Conservation (phyloP, 148 eudicot species). For the Rhododendron vialii region DNA sequence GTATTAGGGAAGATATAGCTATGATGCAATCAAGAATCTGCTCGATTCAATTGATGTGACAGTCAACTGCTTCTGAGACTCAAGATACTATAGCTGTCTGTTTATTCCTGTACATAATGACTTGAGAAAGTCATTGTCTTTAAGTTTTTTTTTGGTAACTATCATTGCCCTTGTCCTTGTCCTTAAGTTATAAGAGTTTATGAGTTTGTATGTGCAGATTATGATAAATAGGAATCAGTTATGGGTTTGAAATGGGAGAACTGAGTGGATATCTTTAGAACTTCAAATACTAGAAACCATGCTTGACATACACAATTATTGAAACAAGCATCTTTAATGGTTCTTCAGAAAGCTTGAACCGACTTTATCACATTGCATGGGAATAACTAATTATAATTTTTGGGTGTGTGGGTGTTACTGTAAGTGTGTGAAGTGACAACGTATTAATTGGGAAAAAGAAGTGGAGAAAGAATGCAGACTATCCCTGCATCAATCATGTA, state of each 20-base stretch:
- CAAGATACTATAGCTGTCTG: neutral
- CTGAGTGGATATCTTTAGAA: neutral
- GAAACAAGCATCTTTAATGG: neutral
- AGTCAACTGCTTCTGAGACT: neutral
- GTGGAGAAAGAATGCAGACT: neutral
- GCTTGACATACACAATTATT: neutral
- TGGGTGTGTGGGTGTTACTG: neutral
- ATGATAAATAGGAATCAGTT: neutral
- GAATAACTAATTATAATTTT: neutral
- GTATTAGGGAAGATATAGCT: neutral
- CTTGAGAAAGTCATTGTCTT: neutral
- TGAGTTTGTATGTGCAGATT: neutral
- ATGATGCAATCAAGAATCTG: neutral
- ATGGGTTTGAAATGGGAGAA: no score
- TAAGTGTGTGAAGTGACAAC: neutral
- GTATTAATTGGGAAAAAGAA: neutral
- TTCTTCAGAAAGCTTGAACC: neutral
- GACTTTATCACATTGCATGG: neutral
- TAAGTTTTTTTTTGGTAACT: no score
- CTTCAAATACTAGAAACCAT: neutral
- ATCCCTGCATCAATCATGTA: neutral
- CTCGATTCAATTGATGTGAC: neutral
- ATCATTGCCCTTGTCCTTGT: no score
- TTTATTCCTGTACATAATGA: neutral
- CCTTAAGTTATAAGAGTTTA: neutral